Base-by-base conservation (phyloP, 2,329 filamentous ascomycete genomes). In the Arthrobotrys pseudoclavata region DNA sequence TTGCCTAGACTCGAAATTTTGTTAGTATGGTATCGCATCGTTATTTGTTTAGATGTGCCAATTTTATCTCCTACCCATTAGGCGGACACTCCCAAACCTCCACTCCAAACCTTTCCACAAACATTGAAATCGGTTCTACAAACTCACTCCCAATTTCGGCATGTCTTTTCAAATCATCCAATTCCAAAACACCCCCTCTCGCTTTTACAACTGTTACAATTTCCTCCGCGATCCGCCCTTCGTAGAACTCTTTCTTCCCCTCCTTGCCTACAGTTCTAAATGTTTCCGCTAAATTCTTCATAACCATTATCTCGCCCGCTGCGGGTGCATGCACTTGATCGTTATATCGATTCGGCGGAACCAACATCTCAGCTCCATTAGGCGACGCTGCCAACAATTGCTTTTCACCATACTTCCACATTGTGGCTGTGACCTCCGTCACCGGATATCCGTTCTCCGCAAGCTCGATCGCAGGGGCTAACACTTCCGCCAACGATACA, bases 51-150 rank as follows among this genome's bases (percentile, higher is more conserved):
- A 15, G n/a, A 13, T 2, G 18, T 13, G 9, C 6, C 10, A 15
- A 10, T 9, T n/a, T 12, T 4, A 42, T 42, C 4, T 15, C 42
- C n/a, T 68, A 77, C 0, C 96, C 94, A 81, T 98, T 98, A 7
- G 96, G 96, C 40, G 95, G 94, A 83, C 98, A 95, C 82, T 99
- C 96, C 95, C 95, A 98, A 0, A 99, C 82, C 60, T 97, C 90
- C 48, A 97, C 87, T 9, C 69, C 79, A 57, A 76, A 80, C 34
- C 60, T 77, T 20, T 69, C 64, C 18, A 74, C 52, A 31, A 80
- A 79, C 29, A 97, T 86, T 0, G 92, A 94, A 80, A 98, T 96
- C 15, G 96, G 89, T 26, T 95, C 90, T 0, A 94, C 91, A n/a
- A 91, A 87, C 83, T 97, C 93, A 67, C 89, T 93, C 20, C 94